These are phyloP conservation scores for Graphilbum ipis-grandicollis DNA, from an alignment of 2,329 filamentous ascomycete species.

Conservation along the genomic window DNA sequence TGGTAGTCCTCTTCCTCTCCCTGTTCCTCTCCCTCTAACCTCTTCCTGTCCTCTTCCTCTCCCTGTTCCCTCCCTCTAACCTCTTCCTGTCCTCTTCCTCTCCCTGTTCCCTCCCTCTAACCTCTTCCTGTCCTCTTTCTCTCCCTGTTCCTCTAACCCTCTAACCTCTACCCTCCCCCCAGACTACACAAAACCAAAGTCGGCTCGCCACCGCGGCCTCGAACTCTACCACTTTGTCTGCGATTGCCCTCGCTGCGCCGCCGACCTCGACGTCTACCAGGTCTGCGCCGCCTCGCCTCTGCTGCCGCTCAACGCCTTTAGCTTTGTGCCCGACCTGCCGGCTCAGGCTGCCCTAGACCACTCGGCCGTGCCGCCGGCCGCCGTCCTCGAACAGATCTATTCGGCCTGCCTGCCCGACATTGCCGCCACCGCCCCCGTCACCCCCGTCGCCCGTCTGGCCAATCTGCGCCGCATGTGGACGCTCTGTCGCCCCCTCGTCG, in stretches of 20 bases:
- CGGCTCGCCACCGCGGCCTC: slow-evolving; percentile 24
- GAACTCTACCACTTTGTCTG: slow-evolving; percentile 35
- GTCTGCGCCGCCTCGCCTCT: slow-evolving; percentile 24
- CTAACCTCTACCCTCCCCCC: background rate
- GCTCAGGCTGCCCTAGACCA: slow-evolving; percentile 14
- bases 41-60: background rate
- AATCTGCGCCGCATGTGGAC: slow-evolving; percentile 19
- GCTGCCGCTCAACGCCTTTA: slow-evolving; percentile 25
- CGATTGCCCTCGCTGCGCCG: slow-evolving; percentile 28
- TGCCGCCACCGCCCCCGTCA: slow-evolving; percentile 5
- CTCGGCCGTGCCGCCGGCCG: slow-evolving; percentile 13
- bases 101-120: background rate
- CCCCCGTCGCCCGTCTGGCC: slow-evolving; percentile 6
- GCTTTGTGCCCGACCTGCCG: slow-evolving; percentile 25
- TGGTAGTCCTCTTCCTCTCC: slow-evolving; percentile 20
- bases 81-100: background rate
- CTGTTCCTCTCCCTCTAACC: background rate
- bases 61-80: background rate
- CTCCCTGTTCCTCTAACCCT: background rate
- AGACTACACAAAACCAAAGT: slow-evolving; percentile 31
- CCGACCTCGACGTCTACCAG: slow-evolving; percentile 36
- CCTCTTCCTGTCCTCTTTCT: background rate
- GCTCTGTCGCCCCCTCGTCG: slow-evolving; percentile 19
- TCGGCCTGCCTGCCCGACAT: slow-evolving; percentile 11
- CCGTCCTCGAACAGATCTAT: slow-evolving; percentile 15